Percentiles rank a stretch among this genome's conserved stretches.
These are phyloP conservation scores for Aspergillus flavus DNA, from an alignment of 2,329 filamentous ascomycete species.

Conservation along the genomic window DNA sequence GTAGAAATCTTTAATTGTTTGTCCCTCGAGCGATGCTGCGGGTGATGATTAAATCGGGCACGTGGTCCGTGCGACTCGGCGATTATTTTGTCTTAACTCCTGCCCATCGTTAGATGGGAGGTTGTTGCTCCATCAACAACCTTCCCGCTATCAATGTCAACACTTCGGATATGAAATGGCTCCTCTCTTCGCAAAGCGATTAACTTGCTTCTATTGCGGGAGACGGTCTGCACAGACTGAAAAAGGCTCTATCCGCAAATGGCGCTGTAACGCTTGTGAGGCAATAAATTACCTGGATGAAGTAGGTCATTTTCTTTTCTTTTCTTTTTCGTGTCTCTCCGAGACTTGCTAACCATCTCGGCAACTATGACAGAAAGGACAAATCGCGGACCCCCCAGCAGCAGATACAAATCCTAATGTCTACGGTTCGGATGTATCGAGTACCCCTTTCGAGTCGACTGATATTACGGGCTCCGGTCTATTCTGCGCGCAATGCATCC, in stretches of 20 bases:
- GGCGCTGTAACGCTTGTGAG: constrained; percentile 77
- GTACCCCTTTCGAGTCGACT: constrained; percentile 49
- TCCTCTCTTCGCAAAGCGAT: constrained; percentile 45
- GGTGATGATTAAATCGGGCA: constrained; percentile 10
- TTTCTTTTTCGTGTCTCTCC: background rate
- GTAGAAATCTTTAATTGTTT: background rate
- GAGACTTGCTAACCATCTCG: constrained; percentile 25
- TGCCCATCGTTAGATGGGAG: constrained; percentile 8
- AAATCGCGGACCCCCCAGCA: constrained; percentile 84
- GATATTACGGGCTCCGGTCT: constrained; percentile 43
- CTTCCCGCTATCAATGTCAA: constrained; percentile 18
- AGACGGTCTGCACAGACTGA: constrained; percentile 63
- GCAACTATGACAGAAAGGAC: constrained; percentile 64
- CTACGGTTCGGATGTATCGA: constrained; percentile 37
- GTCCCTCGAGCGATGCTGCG: background rate
- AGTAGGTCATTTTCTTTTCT: constrained; percentile 52
- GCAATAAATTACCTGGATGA: constrained; percentile 88
- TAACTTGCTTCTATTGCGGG: constrained; percentile 85
- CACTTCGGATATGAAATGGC: constrained; percentile 38
- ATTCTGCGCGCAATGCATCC: constrained; percentile 78
- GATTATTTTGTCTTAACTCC: constrained; percentile 31
- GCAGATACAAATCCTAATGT: constrained; percentile 53
- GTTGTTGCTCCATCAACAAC: background rate
- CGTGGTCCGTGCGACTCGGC: constrained; percentile 30
- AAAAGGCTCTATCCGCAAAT: constrained; percentile 63